Evolutionary conservation across 164 flowering plant genomes (phyloP).

Genomic region (Sextonia rubra): DNA sequence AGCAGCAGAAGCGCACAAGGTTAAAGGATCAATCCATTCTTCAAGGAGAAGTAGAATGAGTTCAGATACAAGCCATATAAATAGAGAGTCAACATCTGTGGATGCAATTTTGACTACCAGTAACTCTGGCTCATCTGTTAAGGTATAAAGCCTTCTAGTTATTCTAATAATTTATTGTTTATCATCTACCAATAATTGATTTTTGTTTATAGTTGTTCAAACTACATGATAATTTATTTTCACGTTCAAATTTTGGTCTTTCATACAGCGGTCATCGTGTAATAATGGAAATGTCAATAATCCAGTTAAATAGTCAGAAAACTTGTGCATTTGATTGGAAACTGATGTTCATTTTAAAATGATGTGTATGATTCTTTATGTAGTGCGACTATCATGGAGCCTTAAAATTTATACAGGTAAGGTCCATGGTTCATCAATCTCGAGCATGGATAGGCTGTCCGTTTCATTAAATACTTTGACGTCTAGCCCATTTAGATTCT

Average conservation of each 20-base stretch:
- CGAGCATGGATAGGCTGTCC: no score
- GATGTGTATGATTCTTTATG: no score
- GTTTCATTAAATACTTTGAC: no score
- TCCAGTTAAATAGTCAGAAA: background rate
- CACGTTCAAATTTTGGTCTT: no score
- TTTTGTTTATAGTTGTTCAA: background rate
- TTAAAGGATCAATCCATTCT: slow-evolving; percentile 55
- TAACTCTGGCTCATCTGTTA: slow-evolving; percentile 37
- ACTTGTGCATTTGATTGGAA: background rate
- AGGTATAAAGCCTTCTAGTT: slow-evolving; percentile 35
- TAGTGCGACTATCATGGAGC: no score
- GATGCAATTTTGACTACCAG: slow-evolving; percentile 67
- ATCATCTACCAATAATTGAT: background rate
- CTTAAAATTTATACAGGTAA: no score
- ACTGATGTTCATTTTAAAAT: background rate
- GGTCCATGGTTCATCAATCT: no score
- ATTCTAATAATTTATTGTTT: background rate
- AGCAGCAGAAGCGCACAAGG: slow-evolving; percentile 95
- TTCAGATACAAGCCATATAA: slow-evolving; percentile 54
- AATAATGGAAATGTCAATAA: no score
- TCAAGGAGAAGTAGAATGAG: slow-evolving; percentile 60
- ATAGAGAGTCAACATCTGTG: slow-evolving; percentile 56
- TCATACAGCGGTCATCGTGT: no score
- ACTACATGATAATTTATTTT: background rate
- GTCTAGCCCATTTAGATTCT: no score